Base-by-base conservation (phyloP, 169 alveolate species). In the Cyclospora cayetanensis region DNA sequence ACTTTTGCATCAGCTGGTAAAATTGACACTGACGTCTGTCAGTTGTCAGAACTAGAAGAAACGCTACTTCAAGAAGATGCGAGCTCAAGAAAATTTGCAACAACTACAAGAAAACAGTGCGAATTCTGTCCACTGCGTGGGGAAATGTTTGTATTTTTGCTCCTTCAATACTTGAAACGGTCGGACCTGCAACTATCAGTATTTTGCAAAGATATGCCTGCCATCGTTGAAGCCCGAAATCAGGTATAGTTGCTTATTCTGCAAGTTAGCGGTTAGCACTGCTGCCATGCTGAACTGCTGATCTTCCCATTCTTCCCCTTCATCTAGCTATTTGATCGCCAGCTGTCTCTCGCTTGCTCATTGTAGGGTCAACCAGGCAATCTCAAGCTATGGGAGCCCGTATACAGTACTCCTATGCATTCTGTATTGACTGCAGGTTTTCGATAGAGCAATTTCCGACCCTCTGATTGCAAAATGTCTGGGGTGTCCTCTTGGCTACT, bases 101-200 rank as follows among this genome's bases (percentile, higher is more conserved):
- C 77, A 80, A 37, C 53, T 0, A 50, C 63, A 50, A n/a, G 22
- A n/a, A n/a, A n/a, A 50, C 27, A 50, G 55, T 80, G 90, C 53
- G 90, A 80, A 31, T 80, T 80, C 20, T 80, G 90, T 31, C 90
- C 74, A 12, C 90, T 80, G 29, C 43, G 90, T 18, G 90, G 90
- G 41, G 90, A 80, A 31, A 80, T 80, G 90, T 66, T 80, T 29
- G 90, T 80, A 7, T 29, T 80, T 37, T 34, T 80, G 90, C 53
- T 80, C 42, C 22, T 80, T 52, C 90, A 80, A 80, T 53, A 53
- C 5, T 53, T 80, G 52, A 80, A 53, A 55, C 43, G 29, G 31
- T 80, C 90, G n/a, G 76, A 80, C n/a, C 34, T 52, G 46, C 90
- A 80, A 55, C 76, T 80, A 35, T 35, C 3, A 35, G 90, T 80